A percentile compares a stretch with the other conserved stretches of the same genome.
phyloP scores from a whole-genome alignment of 202 grass and related monocot species.

The Brachypodium distachyon region DNA sequence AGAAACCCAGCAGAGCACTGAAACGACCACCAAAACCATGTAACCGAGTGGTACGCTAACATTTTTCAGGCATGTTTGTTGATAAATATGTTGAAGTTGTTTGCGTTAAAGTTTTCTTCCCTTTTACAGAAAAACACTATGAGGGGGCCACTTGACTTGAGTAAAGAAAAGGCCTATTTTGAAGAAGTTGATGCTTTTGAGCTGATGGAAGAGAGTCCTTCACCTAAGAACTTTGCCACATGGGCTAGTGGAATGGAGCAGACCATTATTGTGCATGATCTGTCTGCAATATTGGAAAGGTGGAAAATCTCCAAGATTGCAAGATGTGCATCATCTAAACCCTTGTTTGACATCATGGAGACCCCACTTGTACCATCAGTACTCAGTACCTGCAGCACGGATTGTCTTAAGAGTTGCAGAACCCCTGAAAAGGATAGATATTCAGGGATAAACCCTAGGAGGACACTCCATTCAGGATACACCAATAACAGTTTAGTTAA shows the following conservation, averaged over 20 bases:
- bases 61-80: constrained; percentile 10
- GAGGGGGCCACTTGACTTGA: constrained; percentile 37
- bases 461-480: constrained; percentile 6
- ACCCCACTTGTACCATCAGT: constrained; percentile 49
- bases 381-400: constrained; percentile 13
- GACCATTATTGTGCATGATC: constrained; percentile 37
- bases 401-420: constrained; percentile 16
- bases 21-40: constrained; percentile 54
- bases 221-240: constrained; percentile 54
- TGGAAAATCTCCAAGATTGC: constrained; percentile 75
- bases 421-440: constrained; percentile 34
- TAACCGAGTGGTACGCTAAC: constrained; percentile 25
- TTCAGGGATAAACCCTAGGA: constrained; percentile 10
- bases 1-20: constrained; percentile 37
- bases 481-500: constrained; percentile 18
- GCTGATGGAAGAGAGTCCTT: constrained; percentile 81
- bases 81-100: background rate
- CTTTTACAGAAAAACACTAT: constrained; percentile 57
- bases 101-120: constrained; percentile 19
- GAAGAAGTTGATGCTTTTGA: constrained; percentile 81
- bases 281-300: constrained; percentile 60
- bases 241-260: constrained; percentile 46
- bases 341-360: constrained; percentile 54
- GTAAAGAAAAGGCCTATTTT: constrained; percentile 80
- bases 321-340: constrained; percentile 17